These are phyloP conservation scores for Aureobasidium namibiae DNA, from an alignment of 2,329 filamentous ascomycete species.

Conservation along the genomic window DNA sequence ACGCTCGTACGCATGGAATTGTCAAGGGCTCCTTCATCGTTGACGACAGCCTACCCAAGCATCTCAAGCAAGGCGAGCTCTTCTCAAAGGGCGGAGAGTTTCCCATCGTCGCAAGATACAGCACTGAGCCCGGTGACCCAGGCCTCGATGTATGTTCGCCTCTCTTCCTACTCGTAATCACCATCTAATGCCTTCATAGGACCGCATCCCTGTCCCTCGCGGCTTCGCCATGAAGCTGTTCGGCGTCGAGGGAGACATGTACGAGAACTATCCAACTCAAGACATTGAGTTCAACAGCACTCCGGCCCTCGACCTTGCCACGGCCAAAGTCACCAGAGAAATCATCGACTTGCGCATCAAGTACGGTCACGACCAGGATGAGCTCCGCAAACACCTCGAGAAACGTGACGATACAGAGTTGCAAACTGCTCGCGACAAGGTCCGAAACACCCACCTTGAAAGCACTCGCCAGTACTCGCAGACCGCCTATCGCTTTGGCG, in stretches of 20 bases:
- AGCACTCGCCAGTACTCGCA: constrained; percentile 37
- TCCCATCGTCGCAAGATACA: constrained; percentile 30
- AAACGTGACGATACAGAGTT: constrained; percentile 30
- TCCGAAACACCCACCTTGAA: constrained; percentile 34
- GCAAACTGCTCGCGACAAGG: constrained; percentile 32
- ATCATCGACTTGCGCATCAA: constrained; percentile 36
- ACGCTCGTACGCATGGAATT: constrained; percentile 40
- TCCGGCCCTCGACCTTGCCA: constrained; percentile 39
- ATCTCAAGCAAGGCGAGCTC: constrained; percentile 36
- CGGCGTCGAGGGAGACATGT: constrained; percentile 36
- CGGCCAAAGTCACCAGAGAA: constrained; percentile 38
- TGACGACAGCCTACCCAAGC: constrained; percentile 32
- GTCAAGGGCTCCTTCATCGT: constrained; percentile 41
- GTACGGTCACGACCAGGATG: constrained; percentile 29
- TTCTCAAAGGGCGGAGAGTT: constrained; percentile 28
- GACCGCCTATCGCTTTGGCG: constrained; percentile 40
- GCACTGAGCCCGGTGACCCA: constrained; percentile 31
- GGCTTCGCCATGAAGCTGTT: constrained; percentile 45
- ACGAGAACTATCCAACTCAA: constrained; percentile 31
- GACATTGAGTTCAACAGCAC: constrained; percentile 45
- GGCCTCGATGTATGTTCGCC: constrained; percentile 26
- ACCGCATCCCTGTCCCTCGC: constrained; percentile 37
- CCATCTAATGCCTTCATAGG: constrained; percentile 14
- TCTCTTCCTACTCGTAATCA: not conserved
- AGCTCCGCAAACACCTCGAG: constrained; percentile 36